Percentiles rank a stretch among this genome's conserved stretches.
Evolutionary conservation across 1,284 basidiomycete genomes (phyloP).

Genomic region (Trametes pubescens): DNA sequence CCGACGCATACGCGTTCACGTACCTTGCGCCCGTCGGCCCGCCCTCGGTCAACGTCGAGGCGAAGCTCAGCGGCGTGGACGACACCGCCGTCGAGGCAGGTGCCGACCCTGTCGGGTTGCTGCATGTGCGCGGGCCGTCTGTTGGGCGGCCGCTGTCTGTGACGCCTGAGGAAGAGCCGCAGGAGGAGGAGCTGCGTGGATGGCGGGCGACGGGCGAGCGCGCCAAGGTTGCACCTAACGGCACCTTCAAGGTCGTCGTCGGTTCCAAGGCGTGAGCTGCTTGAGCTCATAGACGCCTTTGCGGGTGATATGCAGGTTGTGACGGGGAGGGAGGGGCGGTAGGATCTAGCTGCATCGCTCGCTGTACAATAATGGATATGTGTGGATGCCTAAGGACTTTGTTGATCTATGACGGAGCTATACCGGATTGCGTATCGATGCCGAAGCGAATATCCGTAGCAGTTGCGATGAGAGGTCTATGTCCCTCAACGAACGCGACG

Average conservation of each 20-base stretch:
- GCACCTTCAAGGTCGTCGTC: constrained; percentile 42
- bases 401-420: background rate
- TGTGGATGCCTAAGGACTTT: background rate
- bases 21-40: constrained; percentile 70
- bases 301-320: constrained; percentile 4
- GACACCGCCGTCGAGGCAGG: constrained; percentile 70
- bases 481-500: background rate
- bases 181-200: constrained; percentile 42
- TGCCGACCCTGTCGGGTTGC: constrained; percentile 43
- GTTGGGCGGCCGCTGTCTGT: constrained; percentile 62
- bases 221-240: constrained; percentile 43
- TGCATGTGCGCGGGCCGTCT: constrained; percentile 51
- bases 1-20: constrained; percentile 40
- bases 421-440: background rate
- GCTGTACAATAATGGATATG: background rate
- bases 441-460: too few species aligned
- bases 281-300: background rate
- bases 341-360: background rate
- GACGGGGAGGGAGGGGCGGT: background rate
- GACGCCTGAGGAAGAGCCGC: constrained; percentile 48
- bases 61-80: constrained; percentile 69
- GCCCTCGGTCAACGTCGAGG: constrained; percentile 78
- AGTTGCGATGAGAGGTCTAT: too few species aligned
- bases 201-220: constrained; percentile 42
- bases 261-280: constrained; percentile 14